A percentile compares a stretch with the other conserved stretches of the same genome.
These are phyloP conservation scores for Aspergillus incahuasiensis DNA, from an alignment of 495 filamentous ascomycete species.

Conservation along the genomic window DNA sequence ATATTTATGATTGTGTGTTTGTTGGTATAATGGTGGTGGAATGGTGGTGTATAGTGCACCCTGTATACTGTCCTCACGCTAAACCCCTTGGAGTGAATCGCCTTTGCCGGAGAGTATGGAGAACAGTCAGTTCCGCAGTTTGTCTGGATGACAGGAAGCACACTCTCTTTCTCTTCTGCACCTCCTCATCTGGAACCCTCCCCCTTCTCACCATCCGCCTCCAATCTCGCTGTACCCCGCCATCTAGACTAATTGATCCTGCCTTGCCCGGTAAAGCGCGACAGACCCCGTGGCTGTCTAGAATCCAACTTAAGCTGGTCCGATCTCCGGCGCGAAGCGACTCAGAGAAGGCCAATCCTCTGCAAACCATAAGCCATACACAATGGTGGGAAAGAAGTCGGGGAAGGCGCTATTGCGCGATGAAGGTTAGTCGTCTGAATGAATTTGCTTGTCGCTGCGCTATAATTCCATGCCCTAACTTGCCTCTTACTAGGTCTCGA, in stretches of 20 bases:
- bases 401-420: constrained; percentile 60
- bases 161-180: constrained; percentile 5
- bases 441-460: background rate
- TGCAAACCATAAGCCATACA: constrained; percentile 13
- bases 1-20: too few species aligned
- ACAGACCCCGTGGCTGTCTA: background rate
- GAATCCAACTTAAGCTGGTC: background rate
- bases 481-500: constrained; percentile 62
- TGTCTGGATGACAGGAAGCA: constrained; percentile 4
- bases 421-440: constrained; percentile 45
- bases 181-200: background rate
- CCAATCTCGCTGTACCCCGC: background rate
- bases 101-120: constrained; percentile 13
- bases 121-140: constrained; percentile 5
- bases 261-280: background rate
- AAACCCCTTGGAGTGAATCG: constrained; percentile 8
- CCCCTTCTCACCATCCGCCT: background rate
- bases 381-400: constrained; percentile 62
- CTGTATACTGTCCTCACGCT: background rate
- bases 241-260: background rate
- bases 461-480: constrained; percentile 2
- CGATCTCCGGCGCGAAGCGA: constrained; percentile 2
- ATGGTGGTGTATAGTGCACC: background rate
- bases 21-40: background rate
- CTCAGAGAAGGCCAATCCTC: background rate